Percentiles rank a stretch among this genome's conserved stretches.
phyloP scores from a whole-genome alignment of 148 eudicot genomes.

The Chenopodium quinoa region DNA sequence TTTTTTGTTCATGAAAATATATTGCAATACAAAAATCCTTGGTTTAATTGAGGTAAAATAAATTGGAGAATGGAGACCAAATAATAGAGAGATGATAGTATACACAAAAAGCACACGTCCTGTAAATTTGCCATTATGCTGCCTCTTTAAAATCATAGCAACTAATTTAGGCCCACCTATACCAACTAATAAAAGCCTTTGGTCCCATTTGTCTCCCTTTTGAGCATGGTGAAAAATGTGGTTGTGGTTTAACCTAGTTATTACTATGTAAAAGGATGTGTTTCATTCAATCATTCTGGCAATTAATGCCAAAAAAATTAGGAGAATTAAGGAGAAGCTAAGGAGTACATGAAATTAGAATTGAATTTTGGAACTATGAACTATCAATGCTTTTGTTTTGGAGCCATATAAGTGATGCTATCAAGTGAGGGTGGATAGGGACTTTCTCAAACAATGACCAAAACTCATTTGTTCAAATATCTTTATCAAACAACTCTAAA shows the following conservation, averaged over 20 bases:
- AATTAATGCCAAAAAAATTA: neutral
- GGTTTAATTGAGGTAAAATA: neutral
- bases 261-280: neutral
- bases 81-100: neutral
- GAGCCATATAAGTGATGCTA: no score
- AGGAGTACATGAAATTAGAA: no score
- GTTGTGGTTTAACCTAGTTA: neutral
- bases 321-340: neutral
- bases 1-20: neutral
- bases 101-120: conserved; percentile 10
- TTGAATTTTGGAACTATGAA: no score
- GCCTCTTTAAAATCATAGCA: conserved; percentile 12
- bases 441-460: neutral
- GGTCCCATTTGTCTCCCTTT: conserved; percentile 17
- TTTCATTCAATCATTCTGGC: neutral
- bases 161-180: conserved; percentile 7
- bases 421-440: neutral
- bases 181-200: neutral
- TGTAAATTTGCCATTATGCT: conserved; percentile 24
- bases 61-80: neutral
- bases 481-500: no score
- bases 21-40: neutral
- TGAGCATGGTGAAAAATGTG: neutral
- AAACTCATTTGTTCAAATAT: no score
- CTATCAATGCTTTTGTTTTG: no score